A percentile compares a stretch with the other conserved stretches of the same genome.
Evolutionary conservation across 352 stramenopile species (phyloP).

Genomic region (Phytopythium sindhum): DNA sequence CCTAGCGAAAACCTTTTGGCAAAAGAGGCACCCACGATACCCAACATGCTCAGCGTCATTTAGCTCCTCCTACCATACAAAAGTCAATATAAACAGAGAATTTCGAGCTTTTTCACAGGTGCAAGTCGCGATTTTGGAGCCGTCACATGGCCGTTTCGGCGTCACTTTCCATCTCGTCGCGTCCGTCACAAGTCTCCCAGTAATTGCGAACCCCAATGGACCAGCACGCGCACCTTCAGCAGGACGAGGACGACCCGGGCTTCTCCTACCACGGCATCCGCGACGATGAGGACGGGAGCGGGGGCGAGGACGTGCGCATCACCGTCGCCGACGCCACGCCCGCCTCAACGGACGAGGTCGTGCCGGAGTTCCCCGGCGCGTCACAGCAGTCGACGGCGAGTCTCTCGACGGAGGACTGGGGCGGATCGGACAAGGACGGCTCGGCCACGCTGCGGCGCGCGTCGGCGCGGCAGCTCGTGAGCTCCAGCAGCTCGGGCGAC

Average conservation of each 20-base stretch:
- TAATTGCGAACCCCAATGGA: not conserved
- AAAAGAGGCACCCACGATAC: no score
- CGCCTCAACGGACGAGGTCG: not conserved
- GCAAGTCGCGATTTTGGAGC: no score
- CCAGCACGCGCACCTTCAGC: not conserved
- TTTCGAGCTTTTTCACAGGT: no score
- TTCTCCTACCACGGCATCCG: constrained; percentile 6
- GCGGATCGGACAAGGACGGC: not conserved
- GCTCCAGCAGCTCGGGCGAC: not conserved
- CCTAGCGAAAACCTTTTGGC: no score
- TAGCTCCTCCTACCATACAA: no score
- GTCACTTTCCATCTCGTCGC: not conserved
- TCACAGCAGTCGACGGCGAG: constrained; percentile 2
- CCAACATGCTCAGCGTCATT: no score
- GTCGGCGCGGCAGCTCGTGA: constrained; percentile 2
- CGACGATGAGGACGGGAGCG: not conserved
- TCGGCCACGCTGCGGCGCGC: not conserved
- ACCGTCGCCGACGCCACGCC: not conserved
- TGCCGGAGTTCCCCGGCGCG: not conserved
- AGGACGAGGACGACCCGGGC: constrained; percentile 2
- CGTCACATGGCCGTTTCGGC: no score
- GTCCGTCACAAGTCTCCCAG: not conserved
- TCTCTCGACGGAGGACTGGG: constrained; percentile 4
- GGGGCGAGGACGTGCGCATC: constrained; percentile 1
- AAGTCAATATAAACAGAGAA: no score